phyloP scores from a whole-genome alignment of 805 yeast genomes.

The Ogataea saltuana region DNA sequence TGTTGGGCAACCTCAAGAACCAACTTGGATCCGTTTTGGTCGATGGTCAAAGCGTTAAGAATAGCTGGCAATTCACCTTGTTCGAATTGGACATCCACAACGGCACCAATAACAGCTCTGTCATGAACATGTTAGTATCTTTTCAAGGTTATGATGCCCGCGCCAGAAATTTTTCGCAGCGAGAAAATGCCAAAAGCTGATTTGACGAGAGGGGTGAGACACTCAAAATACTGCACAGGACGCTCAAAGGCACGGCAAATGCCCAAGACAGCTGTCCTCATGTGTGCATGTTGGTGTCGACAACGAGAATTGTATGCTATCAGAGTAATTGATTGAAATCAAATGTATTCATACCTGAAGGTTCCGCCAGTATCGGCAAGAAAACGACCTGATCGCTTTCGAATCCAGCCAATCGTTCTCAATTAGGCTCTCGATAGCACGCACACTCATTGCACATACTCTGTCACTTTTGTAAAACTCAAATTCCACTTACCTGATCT shows the following conservation, averaged over 20 bases:
- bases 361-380: no score
- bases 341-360: no score
- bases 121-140: conserved; percentile 27
- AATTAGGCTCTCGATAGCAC: neutral
- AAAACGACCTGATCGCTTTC: no score
- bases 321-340: no score
- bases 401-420: no score
- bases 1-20: conserved; percentile 99
- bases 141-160: conserved; percentile 26
- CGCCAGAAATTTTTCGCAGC: conserved; percentile 21
- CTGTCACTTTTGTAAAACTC: neutral
- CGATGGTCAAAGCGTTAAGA: conserved; percentile 92
- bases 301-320: no score
- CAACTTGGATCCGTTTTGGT: conserved; percentile 67
- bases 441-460: neutral
- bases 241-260: neutral
- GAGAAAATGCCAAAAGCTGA: conserved; percentile 23
- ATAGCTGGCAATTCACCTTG: conserved; percentile 97
- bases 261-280: no score
- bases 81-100: conserved; percentile 98
- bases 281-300: no score
- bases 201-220: conserved; percentile 18
- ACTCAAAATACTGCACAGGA: neutral
- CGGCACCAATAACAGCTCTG: conserved; percentile 98
- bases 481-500: conserved; percentile 71